These are phyloP conservation scores for Daldinia loculata DNA, from an alignment of 495 filamentous ascomycete species.

Conservation along the genomic window DNA sequence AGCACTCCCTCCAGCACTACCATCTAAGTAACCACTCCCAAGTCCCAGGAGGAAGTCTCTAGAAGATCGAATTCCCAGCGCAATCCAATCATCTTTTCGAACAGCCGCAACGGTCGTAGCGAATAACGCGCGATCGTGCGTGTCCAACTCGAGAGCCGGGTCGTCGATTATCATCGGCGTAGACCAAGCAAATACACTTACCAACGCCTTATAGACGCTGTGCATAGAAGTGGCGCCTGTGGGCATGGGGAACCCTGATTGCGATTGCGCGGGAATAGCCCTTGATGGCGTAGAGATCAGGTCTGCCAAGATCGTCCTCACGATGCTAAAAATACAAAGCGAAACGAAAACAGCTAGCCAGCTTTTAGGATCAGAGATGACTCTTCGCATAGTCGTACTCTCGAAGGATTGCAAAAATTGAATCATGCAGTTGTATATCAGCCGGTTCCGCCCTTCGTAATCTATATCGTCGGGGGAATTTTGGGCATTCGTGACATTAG, in stretches of 20 bases:
- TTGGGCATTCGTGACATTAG: constrained; percentile 48
- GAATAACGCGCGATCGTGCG: constrained; percentile 51
- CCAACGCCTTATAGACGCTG: constrained; percentile 57
- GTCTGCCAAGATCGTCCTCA: constrained; percentile 57
- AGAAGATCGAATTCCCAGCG: constrained; percentile 53
- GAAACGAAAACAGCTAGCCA: constrained; percentile 60
- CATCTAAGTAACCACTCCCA: constrained; percentile 55
- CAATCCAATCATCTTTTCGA: constrained; percentile 53
- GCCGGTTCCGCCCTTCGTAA: constrained; percentile 53
- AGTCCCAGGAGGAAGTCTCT: constrained; percentile 56
- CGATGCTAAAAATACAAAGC: constrained; percentile 60
- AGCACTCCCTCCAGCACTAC: constrained; percentile 42
- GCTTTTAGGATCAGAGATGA: constrained; percentile 49
- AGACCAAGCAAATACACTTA: constrained; percentile 54
- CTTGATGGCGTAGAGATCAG: constrained; percentile 48
- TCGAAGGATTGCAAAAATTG: constrained; percentile 60
- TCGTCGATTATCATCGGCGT: constrained; percentile 55
- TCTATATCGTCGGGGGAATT: constrained; percentile 54
- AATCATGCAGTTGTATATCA: constrained; percentile 58
- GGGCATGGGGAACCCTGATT: constrained; percentile 41
- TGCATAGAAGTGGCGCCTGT: constrained; percentile 52
- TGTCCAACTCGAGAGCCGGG: constrained; percentile 45
- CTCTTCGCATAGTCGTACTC: constrained; percentile 48
- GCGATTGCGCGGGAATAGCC: constrained; percentile 42
- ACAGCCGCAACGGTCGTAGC: constrained; percentile 45